These are phyloP conservation scores for Galerina marginata DNA, from an alignment of 768 basidiomycete genomes.

Conservation along the genomic window DNA sequence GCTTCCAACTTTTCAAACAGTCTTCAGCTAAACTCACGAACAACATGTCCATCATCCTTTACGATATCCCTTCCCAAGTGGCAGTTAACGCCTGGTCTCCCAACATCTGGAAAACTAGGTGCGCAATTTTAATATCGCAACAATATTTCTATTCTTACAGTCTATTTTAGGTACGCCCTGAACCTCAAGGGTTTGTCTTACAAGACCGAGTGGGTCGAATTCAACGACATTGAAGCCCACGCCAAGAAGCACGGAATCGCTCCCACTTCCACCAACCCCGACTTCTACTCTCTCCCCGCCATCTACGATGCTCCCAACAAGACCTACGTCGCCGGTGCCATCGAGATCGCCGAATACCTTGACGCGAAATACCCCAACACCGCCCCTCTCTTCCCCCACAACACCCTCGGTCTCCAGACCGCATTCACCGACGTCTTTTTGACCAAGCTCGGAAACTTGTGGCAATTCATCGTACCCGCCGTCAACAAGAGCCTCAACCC, in stretches of 20 bases:
- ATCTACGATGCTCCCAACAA: constrained; percentile 51
- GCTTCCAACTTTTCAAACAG: too few relatives aligned
- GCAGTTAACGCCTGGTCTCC: background rate
- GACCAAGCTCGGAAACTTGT: background rate
- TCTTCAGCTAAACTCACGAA: too few relatives aligned
- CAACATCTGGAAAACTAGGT: constrained; percentile 2
- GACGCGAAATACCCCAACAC: constrained; percentile 53
- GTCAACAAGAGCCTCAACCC: constrained; percentile 5
- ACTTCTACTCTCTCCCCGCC: constrained; percentile 52
- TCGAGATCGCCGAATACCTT: constrained; percentile 53
- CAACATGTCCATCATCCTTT: background rate
- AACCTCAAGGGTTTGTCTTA: constrained; percentile 37
- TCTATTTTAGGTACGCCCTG: constrained; percentile 27
- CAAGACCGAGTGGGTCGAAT: constrained; percentile 53
- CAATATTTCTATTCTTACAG: background rate
- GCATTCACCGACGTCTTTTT: constrained; percentile 11
- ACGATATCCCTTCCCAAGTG: background rate
- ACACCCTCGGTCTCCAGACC: constrained; percentile 22
- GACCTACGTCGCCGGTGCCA: constrained; percentile 44
- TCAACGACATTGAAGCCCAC: constrained; percentile 43
- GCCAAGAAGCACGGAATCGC: constrained; percentile 38
- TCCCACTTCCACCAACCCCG: constrained; percentile 38
- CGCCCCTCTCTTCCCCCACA: constrained; percentile 38
- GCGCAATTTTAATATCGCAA: background rate
- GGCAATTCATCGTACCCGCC: constrained; percentile 5